Evolutionary conservation across 139 green algal genomes (phyloP).

Genomic region (Gonium pectorale): DNA sequence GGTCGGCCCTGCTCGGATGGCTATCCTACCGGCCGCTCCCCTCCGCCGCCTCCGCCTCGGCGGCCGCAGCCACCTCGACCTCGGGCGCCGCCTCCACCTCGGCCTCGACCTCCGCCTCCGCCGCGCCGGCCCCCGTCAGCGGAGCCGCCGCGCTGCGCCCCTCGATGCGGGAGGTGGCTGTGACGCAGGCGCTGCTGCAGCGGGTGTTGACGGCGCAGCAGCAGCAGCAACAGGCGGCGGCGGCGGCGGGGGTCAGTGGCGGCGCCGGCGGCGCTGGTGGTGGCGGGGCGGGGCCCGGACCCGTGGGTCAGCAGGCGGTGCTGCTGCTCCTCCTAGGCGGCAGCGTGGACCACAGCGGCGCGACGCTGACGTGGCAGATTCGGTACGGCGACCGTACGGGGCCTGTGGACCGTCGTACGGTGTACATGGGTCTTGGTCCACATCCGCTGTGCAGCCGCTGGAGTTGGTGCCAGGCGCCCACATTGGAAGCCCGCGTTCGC

Average conservation of each 20-base stretch:
- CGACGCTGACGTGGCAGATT: slow-evolving; percentile 52
- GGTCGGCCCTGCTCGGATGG: slow-evolving; percentile 52
- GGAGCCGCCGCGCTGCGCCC: background rate
- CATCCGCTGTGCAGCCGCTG: too few species aligned
- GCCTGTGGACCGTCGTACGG: too few species aligned
- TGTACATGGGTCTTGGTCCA: too few species aligned
- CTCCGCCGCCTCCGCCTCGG: background rate
- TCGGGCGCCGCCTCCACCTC: too few species aligned
- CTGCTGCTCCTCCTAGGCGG: slow-evolving; percentile 50
- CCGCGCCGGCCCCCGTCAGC: too few species aligned
- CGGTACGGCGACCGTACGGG: background rate
- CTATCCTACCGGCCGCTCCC: slow-evolving; percentile 39
- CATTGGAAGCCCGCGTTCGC: too few species aligned
- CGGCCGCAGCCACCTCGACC: too few species aligned
- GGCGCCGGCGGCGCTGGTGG: slow-evolving; percentile 3
- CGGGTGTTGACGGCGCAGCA: slow-evolving; percentile 14
- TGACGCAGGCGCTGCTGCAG: slow-evolving; percentile 35
- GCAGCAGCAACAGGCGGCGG: background rate
- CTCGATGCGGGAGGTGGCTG: slow-evolving; percentile 56
- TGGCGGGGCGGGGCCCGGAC: background rate
- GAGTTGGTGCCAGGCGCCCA: too few species aligned
- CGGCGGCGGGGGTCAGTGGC: background rate
- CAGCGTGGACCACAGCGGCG: slow-evolving; percentile 34
- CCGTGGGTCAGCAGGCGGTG: slow-evolving; percentile 4
- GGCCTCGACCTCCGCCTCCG: too few species aligned